phyloP scores from a whole-genome alignment of 2,329 filamentous ascomycete genomes.

The Colletotrichum theobromicola region DNA sequence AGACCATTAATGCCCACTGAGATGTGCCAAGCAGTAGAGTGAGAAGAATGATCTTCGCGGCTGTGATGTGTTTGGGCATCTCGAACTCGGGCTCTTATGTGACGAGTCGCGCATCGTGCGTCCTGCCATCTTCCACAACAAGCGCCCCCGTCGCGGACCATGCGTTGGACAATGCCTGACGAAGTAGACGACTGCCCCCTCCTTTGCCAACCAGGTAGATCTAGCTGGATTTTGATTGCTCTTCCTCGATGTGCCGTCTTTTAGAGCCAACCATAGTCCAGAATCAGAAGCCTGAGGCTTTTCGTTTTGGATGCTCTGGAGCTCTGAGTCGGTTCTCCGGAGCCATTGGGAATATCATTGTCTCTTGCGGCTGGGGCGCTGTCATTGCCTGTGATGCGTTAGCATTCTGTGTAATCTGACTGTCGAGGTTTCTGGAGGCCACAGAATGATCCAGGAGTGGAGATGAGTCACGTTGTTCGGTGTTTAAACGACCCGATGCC shows the following conservation, averaged over 20 bases:
- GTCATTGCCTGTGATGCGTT: neutral
- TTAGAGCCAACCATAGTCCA: neutral
- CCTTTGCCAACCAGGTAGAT: neutral
- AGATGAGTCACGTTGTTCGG: too few relatives aligned
- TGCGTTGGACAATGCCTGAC: neutral
- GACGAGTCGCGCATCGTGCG: neutral
- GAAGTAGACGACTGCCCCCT: neutral
- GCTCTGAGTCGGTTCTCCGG: neutral
- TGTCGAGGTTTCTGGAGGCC: neutral
- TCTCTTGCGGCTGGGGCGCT: neutral
- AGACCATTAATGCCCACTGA: neutral
- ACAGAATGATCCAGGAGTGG: neutral
- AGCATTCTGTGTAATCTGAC: neutral
- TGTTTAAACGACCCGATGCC: too few relatives aligned
- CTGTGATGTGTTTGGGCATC: neutral
- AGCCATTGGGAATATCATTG: neutral
- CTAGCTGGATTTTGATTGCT: neutral
- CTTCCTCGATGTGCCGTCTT: neutral
- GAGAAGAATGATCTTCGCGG: neutral
- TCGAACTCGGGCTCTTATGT: neutral
- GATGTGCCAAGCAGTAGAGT: neutral
- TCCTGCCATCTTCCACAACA: neutral
- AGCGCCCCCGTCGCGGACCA: neutral
- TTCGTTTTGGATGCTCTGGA: neutral
- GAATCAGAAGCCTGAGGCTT: neutral